These are phyloP conservation scores for Skeletonema potamos DNA, from an alignment of 108 stramenopile species.

Conservation along the genomic window DNA sequence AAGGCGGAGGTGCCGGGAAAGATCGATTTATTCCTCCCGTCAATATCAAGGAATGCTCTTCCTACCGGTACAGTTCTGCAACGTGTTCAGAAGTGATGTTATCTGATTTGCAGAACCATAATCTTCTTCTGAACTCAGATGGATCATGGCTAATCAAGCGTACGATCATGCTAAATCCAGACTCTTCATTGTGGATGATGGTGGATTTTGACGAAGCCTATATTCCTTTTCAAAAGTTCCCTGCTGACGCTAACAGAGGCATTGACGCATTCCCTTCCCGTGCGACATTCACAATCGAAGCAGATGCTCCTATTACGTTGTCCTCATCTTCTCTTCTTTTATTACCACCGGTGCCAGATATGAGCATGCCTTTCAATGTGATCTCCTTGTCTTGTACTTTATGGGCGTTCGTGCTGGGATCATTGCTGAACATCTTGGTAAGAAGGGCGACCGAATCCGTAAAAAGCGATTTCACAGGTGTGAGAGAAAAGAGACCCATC, in stretches of 20 bases:
- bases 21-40: constrained; percentile 23
- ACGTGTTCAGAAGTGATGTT: constrained; percentile 4
- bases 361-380: constrained; percentile 97
- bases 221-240: constrained; percentile 73
- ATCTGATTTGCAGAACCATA: constrained; percentile 25
- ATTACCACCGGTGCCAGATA: constrained; percentile 86
- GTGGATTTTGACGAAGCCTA: constrained; percentile 72
- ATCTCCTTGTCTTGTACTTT: constrained; percentile 84
- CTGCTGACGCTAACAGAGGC: constrained; percentile 85
- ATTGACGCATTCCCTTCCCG: constrained; percentile 64
- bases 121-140: constrained; percentile 28
- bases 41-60: constrained; percentile 5
- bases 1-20: constrained; percentile 37
- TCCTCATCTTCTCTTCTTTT: constrained; percentile 68
- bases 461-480: constrained; percentile 51
- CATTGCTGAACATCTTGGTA: constrained; percentile 76
- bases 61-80: constrained; percentile 1
- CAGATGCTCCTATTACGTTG: constrained; percentile 26
- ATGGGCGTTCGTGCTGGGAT: constrained; percentile 86
- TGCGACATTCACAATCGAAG: constrained; percentile 42
- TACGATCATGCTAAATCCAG: constrained; percentile 18
- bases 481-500: constrained; percentile 41
- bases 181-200: constrained; percentile 53
- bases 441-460: constrained; percentile 66
- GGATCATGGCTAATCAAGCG: constrained; percentile 32